A percentile compares a stretch with the other conserved stretches of the same genome.
phyloP scores from a whole-genome alignment of 495 filamentous ascomycete species.

The Chaetomidium leptoderma region DNA sequence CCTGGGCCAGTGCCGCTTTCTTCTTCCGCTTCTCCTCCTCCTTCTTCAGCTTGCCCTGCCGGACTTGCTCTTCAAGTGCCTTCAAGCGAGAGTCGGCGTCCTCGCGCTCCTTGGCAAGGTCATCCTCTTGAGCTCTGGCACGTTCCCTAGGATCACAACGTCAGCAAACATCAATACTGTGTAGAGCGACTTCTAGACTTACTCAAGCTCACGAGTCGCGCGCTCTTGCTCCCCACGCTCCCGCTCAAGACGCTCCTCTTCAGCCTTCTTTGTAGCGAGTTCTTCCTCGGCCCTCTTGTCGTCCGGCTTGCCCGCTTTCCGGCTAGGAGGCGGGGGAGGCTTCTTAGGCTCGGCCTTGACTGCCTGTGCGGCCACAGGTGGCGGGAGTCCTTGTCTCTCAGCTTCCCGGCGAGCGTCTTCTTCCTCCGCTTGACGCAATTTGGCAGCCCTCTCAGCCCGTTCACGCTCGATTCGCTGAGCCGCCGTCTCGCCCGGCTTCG shows the following conservation, averaged over 20 bases:
- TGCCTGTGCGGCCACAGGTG: constrained; percentile 38
- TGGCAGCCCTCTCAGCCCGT: constrained; percentile 78
- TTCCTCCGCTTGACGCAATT: constrained; percentile 82
- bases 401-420: constrained; percentile 89
- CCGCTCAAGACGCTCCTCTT: constrained; percentile 54
- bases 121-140: constrained; percentile 69
- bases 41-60: constrained; percentile 92
- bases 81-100: constrained; percentile 76
- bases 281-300: constrained; percentile 52
- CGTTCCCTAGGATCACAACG: constrained; percentile 52
- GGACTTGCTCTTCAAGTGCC: constrained; percentile 89
- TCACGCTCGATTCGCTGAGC: constrained; percentile 86
- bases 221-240: constrained; percentile 77
- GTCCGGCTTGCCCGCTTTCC: constrained; percentile 62
- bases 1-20: constrained; percentile 79
- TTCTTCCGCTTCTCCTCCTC: constrained; percentile 89
- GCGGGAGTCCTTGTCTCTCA: constrained; percentile 69
- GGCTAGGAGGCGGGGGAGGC: constrained; percentile 80
- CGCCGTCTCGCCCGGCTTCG: constrained; percentile 67
- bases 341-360: constrained; percentile 63
- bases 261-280: constrained; percentile 43
- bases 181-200: constrained; percentile 41
- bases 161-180: constrained; percentile 25
- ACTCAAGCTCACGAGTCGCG: constrained; percentile 77
- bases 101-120: constrained; percentile 71